phyloP scores from a whole-genome alignment of 148 eudicot species.

The Euryodendron excelsum region DNA sequence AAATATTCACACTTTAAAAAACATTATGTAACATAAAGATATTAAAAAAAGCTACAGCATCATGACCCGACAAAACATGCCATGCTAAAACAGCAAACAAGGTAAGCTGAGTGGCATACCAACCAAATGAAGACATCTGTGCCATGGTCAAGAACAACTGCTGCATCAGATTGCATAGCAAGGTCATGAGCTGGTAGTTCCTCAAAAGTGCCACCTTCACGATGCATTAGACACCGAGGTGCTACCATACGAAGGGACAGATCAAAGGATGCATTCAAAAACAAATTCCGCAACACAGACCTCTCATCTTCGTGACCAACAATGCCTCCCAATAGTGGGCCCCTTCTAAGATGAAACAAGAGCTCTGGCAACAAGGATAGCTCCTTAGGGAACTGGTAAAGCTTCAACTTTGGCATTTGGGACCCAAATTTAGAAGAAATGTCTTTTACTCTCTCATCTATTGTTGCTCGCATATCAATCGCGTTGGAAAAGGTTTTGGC shows the following conservation, averaged over 20 bases:
- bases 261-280: conserved; percentile 93
- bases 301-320: conserved; percentile 97
- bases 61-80: background rate
- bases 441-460: conserved; percentile 93
- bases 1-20: background rate
- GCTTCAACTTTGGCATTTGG: conserved; percentile 85
- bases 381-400: conserved; percentile 83
- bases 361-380: conserved; percentile 79
- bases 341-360: conserved; percentile 90
- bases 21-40: conserved; percentile 12
- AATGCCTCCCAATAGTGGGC: conserved; percentile 83
- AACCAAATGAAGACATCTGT: conserved; percentile 98
- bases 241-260: conserved; percentile 92
- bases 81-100: background rate
- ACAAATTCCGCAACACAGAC: conserved; percentile 78
- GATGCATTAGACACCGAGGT: conserved; percentile 94
- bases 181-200: conserved; percentile 97
- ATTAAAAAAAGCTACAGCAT: conserved; percentile 21
- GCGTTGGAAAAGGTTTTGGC: conserved; percentile 69
- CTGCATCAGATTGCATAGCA: conserved; percentile 97
- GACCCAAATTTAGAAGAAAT: conserved; percentile 78
- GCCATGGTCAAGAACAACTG: conserved; percentile 98
- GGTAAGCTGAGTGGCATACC: conserved; percentile 50
- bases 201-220: conserved; percentile 98
- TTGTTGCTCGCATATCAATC: conserved; percentile 58